Evolutionary conservation across 352 stramenopile species (phyloP), one percentile per base, ranked within the genome.

Genomic region (Phytopythium cucurbitacearum): DNA sequence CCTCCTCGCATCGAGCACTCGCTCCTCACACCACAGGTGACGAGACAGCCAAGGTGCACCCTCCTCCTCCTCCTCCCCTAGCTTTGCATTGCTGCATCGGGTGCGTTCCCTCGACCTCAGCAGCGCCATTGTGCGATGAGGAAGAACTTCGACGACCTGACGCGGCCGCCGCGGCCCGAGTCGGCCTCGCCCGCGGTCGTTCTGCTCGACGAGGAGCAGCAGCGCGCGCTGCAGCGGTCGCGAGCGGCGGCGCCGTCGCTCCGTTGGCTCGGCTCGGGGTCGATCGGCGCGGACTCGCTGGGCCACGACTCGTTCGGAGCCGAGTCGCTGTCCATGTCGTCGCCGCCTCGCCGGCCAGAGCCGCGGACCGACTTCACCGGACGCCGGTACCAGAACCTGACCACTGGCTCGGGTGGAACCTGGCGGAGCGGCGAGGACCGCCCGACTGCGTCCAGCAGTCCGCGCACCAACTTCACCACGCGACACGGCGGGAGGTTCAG

Each of bases 181-280:
- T 28, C 34, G 5, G 48, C 55, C 6, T 44, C 44, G 6, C 38
- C 51, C 15, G 34, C 62, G 13, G 51, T 88, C 54, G 44, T 85
- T 21, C 50, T 86, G 10, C 63, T 86, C 16, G 73, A 88, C 35
- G 73, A 86, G 15, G 65, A 88, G 32, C 70, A 85, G 68, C 70
- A 83, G 65, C 73, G 64, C 21, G 51, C 57, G 53, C 57, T 88
- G n/a, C 67, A 55, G 7, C 16, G 16, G 2, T 35, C 46, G 46
- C 44, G 48, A 7, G 7, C n/a, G 47, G 39, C 42, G 11, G 28
- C 28, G 5, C 9, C 13, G 28, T 48, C 53, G 6, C 44, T 15
- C 1, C 5, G 9, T 1, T 58, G 55, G 7, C 51, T 61, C 21
- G 53, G 45, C 13, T 73, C 64, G 43, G 39, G 10, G 43, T 43